These are phyloP conservation scores for Colletotrichum acutatum DNA, from an alignment of 2,329 filamentous ascomycete species.

Conservation along the genomic window DNA sequence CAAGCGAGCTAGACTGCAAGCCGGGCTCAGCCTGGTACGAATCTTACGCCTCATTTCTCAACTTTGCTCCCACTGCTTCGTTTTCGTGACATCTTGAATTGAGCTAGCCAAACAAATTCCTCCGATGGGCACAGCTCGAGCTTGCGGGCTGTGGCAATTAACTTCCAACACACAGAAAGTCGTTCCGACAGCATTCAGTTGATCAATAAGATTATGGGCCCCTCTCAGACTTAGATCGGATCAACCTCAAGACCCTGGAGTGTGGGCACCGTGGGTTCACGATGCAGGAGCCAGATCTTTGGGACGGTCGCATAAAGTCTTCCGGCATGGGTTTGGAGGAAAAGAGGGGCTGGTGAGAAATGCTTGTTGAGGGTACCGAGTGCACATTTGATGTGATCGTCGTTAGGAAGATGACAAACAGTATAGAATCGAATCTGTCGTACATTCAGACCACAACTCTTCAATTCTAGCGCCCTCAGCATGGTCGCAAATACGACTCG, in stretches of 20 bases:
- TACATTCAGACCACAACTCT: too few species aligned
- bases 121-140: too few species aligned
- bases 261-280: not conserved
- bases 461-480: not conserved
- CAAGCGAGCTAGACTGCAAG: slow-evolving; percentile 19
- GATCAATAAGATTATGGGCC: not conserved
- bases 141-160: too few species aligned
- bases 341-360: not conserved
- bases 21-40: slow-evolving; percentile 27
- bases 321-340: not conserved
- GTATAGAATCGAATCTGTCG: too few species aligned
- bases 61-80: not conserved
- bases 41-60: slow-evolving; percentile 22
- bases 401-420: not conserved
- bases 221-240: not conserved
- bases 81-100: too few species aligned
- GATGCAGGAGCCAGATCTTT: slow-evolving; percentile 1
- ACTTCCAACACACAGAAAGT: too few species aligned
- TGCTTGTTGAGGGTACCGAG: not conserved
- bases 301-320: not conserved
- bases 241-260: not conserved
- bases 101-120: too few species aligned
- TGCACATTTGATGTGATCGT: not conserved
- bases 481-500: too few species aligned
- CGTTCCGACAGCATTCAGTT: not conserved